Evolutionary conservation across 192 early-diverging fungal species (phyloP).

Genomic region (Entomortierella parvispora): DNA sequence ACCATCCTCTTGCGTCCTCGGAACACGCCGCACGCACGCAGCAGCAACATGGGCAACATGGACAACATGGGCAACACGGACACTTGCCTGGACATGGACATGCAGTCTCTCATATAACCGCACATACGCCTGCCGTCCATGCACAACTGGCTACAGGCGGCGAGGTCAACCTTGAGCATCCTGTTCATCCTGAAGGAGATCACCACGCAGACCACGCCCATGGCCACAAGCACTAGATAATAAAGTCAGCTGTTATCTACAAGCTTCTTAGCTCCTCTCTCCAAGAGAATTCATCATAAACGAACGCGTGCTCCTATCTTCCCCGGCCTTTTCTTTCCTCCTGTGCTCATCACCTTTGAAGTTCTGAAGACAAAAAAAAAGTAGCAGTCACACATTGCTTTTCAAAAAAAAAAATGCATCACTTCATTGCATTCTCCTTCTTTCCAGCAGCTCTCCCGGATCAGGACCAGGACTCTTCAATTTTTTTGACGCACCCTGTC

Average conservation of each 20-base stretch:
- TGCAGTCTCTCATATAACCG: too few relatives aligned
- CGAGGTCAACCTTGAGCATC: slow-evolving; percentile 41
- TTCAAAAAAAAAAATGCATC: neutral
- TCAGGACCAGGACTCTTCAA: neutral
- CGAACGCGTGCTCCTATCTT: neutral
- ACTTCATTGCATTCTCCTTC: neutral
- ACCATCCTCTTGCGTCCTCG: neutral
- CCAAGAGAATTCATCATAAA: too few relatives aligned
- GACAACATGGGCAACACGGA: neutral
- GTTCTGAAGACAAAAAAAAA: neutral
- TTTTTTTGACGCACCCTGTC: too few relatives aligned
- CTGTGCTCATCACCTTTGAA: neutral
- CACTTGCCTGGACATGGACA: neutral
- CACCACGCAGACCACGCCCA: slow-evolving; percentile 11
- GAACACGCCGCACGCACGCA: too few relatives aligned
- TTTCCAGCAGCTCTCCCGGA: too few relatives aligned
- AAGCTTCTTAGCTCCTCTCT: too few relatives aligned
- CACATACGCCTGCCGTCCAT: too few relatives aligned
- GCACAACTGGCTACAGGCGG: slow-evolving; percentile 26
- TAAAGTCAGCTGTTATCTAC: too few relatives aligned
- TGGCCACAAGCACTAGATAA: too few relatives aligned
- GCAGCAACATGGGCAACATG: too few relatives aligned
- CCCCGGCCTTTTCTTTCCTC: neutral
- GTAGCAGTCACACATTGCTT: neutral
- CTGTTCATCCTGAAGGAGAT: slow-evolving; percentile 19